Conservation (phyloP, 192 early-diverging fungal species). For the Funneliformis mosseae region DNA sequence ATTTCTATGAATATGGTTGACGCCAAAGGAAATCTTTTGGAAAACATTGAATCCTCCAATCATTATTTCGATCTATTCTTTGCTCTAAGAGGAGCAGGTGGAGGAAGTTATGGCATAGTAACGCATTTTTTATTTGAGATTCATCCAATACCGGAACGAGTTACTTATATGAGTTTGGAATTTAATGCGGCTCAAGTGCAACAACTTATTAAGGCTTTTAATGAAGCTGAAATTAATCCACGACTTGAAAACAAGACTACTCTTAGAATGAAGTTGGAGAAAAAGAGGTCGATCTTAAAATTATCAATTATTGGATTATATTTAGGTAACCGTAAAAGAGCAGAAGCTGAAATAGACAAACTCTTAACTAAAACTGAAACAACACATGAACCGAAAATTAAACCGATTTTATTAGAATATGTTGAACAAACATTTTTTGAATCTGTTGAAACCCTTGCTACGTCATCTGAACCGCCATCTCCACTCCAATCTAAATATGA, state of each 20-base stretch:
- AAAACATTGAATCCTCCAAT: conserved; percentile 35
- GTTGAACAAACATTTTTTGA: not conserved
- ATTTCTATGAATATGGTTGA: conserved; percentile 40
- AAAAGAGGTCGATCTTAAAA: too few relatives aligned
- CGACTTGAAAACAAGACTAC: not conserved
- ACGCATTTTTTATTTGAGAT: conserved; percentile 34
- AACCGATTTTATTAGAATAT: too few relatives aligned
- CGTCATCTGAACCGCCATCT: too few relatives aligned
- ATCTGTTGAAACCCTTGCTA: not conserved
- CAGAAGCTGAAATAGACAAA: not conserved
- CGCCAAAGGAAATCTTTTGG: conserved; percentile 44
- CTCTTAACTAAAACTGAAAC: not conserved
- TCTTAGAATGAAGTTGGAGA: not conserved
- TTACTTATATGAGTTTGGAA: not conserved
- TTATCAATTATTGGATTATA: not conserved
- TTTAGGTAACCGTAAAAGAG: not conserved
- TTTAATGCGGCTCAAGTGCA: not conserved
- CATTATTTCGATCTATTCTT: conserved; percentile 62
- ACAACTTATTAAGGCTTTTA: conserved; percentile 1
- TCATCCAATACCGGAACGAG: conserved; percentile 9
- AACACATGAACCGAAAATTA: too few relatives aligned
- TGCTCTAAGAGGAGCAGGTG: conserved; percentile 59
- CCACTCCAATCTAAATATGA: not conserved
- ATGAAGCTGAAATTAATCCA: not conserved
- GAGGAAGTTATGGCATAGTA: conserved; percentile 43